A percentile compares a stretch with the other conserved stretches of the same genome.
These are phyloP conservation scores for Pseudomonodictys pantanalensis DNA, from an alignment of 495 filamentous ascomycete species.

Conservation along the genomic window DNA sequence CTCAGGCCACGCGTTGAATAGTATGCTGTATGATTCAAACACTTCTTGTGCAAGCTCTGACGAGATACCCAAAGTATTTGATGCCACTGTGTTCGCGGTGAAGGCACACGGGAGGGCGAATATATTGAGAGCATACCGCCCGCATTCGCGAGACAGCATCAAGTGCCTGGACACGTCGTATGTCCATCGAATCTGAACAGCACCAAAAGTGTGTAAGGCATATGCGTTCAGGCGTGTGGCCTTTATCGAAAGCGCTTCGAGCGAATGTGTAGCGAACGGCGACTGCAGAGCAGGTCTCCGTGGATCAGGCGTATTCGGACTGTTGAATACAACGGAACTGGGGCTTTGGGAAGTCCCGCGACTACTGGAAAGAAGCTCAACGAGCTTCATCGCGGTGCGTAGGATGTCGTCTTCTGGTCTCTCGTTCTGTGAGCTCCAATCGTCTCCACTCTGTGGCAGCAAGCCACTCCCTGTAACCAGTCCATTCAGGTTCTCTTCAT, in stretches of 20 bases:
- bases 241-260: constrained; percentile 19
- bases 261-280: background rate
- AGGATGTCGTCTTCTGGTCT: constrained; percentile 6
- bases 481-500: constrained; percentile 2
- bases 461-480: constrained; percentile 3
- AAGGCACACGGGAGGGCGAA: constrained; percentile 21
- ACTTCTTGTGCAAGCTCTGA: constrained; percentile 18
- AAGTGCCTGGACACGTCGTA: constrained; percentile 18
- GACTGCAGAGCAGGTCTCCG: too few species aligned
- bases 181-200: constrained; percentile 13
- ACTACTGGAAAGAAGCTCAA: background rate
- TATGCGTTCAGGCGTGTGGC: constrained; percentile 16
- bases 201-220: constrained; percentile 7
- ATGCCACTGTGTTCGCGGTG: constrained; percentile 9
- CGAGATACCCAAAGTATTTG: constrained; percentile 11
- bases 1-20: constrained; percentile 21
- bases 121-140: constrained; percentile 8
- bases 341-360: background rate
- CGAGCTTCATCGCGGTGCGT: constrained; percentile 6
- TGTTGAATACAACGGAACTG: background rate
- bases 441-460: constrained; percentile 1
- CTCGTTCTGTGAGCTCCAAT: background rate
- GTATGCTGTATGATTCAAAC: constrained; percentile 20
- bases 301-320: background rate
- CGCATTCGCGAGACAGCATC: constrained; percentile 8